phyloP scores from a whole-genome alignment of 2,329 filamentous ascomycete genomes.

The Ceratocystiopsis minuta region DNA sequence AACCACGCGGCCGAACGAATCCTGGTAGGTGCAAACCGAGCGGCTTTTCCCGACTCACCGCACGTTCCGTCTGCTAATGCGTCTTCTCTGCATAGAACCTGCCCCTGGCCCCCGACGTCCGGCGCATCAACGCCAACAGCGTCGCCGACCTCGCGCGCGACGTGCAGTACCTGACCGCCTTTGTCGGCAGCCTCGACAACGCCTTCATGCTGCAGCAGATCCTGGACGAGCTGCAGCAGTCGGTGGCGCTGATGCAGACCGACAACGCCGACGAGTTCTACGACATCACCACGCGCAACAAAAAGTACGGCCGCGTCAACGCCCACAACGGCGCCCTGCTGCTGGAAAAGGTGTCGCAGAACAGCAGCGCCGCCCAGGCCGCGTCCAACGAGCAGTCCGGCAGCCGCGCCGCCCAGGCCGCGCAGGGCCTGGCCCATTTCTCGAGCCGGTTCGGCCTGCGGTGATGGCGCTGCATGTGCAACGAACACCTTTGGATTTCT shows the following conservation, averaged over 20 bases:
- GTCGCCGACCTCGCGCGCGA: conserved; percentile 68
- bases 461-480: conserved; percentile 10
- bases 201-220: conserved; percentile 72
- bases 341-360: conserved; percentile 69
- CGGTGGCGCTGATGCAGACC: conserved; percentile 67
- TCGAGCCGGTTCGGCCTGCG: conserved; percentile 59
- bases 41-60: no score
- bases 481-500: no score
- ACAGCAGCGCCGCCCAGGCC: conserved; percentile 29
- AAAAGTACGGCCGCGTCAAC: conserved; percentile 86
- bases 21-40: conserved; percentile 30
- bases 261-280: conserved; percentile 96
- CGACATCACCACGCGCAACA: conserved; percentile 74
- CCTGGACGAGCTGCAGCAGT: conserved; percentile 84
- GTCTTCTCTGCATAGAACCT: conserved; percentile 32
- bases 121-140: conserved; percentile 72
- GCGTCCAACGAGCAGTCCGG: conserved; percentile 23
- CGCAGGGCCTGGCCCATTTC: conserved; percentile 50
- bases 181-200: conserved; percentile 74
- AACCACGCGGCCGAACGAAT: conserved; percentile 81
- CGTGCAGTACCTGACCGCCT: conserved; percentile 65
- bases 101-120: conserved; percentile 61
- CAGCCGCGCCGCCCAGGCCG: conserved; percentile 16
- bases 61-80: no score
- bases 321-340: conserved; percentile 73